phyloP scores from a whole-genome alignment of 352 stramenopile genomes.

The Thalassiosira allenii region DNA sequence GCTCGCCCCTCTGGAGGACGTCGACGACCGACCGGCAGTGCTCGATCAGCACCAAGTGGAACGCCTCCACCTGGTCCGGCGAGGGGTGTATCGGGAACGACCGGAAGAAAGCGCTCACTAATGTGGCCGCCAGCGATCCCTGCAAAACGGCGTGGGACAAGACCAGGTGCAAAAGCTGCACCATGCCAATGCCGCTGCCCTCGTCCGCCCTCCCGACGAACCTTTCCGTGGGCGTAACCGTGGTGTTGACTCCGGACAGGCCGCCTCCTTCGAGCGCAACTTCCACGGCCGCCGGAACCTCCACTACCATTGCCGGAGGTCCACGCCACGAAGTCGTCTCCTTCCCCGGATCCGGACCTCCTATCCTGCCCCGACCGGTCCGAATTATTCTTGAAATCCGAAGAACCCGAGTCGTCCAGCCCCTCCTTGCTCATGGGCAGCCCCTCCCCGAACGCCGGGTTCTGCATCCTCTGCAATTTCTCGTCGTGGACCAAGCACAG shows the following conservation, averaged over 20 bases:
- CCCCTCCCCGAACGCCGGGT: conserved; percentile 27
- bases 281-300: neutral
- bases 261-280: conserved; percentile 45
- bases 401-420: too few species aligned
- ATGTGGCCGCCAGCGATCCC: conserved; percentile 70
- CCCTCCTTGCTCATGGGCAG: too few species aligned
- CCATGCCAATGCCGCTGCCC: conserved; percentile 72
- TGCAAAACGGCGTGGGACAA: conserved; percentile 76
- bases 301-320: conserved; percentile 21
- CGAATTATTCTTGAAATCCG: too few species aligned
- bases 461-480: conserved; percentile 63
- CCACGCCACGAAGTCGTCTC: conserved; percentile 52
- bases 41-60: conserved; percentile 84
- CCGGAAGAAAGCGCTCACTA: conserved; percentile 79
- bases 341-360: neutral
- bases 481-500: conserved; percentile 84
- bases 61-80: conserved; percentile 83
- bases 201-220: conserved; percentile 71
- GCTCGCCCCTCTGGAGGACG: conserved; percentile 75
- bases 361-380: too few species aligned
- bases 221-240: conserved; percentile 67
- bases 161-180: conserved; percentile 79
- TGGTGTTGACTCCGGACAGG: conserved; percentile 48
- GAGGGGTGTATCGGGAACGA: conserved; percentile 85
- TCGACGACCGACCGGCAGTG: conserved; percentile 78